Conservation (phyloP, 1,284 basidiomycete genomes). For the Rhodotorula sp. region DNA sequence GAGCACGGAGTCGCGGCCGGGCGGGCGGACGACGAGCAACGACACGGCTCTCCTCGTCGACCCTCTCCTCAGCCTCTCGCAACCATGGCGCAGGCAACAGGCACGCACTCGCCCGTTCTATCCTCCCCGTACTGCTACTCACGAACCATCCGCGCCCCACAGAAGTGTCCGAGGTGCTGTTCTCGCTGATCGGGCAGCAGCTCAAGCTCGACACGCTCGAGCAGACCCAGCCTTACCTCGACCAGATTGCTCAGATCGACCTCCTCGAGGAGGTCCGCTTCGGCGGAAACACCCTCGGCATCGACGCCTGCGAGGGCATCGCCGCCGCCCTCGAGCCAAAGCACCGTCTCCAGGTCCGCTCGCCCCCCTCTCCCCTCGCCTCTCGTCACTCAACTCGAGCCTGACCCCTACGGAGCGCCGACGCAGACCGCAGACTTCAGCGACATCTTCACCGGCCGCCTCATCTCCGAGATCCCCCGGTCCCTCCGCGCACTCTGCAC, state of each 20-base stretch:
- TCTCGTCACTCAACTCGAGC: background rate
- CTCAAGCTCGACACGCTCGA: conserved; percentile 79
- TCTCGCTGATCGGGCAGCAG: conserved; percentile 70
- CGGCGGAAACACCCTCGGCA: conserved; percentile 93
- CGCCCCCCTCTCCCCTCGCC: background rate
- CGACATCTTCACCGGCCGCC: conserved; percentile 95
- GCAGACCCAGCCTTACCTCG: conserved; percentile 78
- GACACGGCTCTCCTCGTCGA: background rate
- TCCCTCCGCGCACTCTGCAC: conserved; percentile 87
- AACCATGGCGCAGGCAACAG: conserved; percentile 10
- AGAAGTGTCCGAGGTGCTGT: conserved; percentile 42
- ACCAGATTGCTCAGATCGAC: conserved; percentile 64
- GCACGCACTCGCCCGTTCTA: background rate
- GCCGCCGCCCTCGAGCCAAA: conserved; percentile 77
- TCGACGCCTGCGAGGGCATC: conserved; percentile 84
- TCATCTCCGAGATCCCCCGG: conserved; percentile 92
- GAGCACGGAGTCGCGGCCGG: too few relatives aligned
- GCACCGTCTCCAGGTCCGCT: conserved; percentile 66
- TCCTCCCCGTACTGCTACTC: background rate
- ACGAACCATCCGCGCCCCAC: background rate
- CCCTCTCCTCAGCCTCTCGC: background rate
- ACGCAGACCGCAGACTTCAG: conserved; percentile 89
- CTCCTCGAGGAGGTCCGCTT: conserved; percentile 79
- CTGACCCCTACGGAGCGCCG: conserved; percentile 11
- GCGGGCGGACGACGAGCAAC: too few relatives aligned